These are phyloP conservation scores for Mycena citricolor DNA, from an alignment of 1,284 basidiomycete species.

Conservation along the genomic window DNA sequence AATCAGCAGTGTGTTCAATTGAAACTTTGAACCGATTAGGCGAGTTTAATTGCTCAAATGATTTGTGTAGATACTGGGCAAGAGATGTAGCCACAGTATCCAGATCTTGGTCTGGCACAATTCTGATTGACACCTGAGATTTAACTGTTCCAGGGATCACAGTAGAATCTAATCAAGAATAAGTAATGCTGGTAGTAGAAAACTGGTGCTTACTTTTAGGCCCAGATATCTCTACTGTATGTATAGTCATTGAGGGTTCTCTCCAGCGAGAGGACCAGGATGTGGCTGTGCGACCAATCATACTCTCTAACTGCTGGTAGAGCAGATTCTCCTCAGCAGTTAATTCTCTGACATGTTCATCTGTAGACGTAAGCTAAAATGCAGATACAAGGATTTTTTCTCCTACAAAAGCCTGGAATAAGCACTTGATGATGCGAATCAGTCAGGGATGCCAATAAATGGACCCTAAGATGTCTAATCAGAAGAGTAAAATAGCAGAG, in stretches of 20 bases:
- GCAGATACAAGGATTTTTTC: no score
- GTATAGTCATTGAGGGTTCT: constrained; percentile 73
- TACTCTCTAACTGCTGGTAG: constrained; percentile 66
- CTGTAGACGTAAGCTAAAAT: constrained; percentile 38
- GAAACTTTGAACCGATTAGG: constrained; percentile 77
- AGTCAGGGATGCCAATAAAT: constrained; percentile 73
- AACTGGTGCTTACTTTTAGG: constrained; percentile 57
- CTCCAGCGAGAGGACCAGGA: constrained; percentile 78
- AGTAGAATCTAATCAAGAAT: constrained; percentile 60
- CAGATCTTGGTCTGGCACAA: constrained; percentile 92
- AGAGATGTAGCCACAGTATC: constrained; percentile 67
- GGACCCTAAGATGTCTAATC: constrained; percentile 59
- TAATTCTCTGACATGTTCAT: constrained; percentile 70
- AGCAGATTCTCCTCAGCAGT: constrained; percentile 66
- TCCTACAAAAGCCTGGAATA: constrained; percentile 86
- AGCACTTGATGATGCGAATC: constrained; percentile 59
- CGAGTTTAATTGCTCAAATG: constrained; percentile 65
- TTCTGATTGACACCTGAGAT: constrained; percentile 82
- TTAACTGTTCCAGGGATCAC: constrained; percentile 84
- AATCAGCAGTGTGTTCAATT: constrained; percentile 86
- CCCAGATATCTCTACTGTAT: constrained; percentile 70
- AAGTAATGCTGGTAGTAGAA: not conserved
- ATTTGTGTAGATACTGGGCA: constrained; percentile 54
- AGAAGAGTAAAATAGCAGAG: not conserved
- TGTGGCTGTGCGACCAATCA: constrained; percentile 66